Evolutionary conservation across 129 eudicot species (phyloP), one percentile per base, ranked within the genome.

Genomic region (Lonicera japonica): DNA sequence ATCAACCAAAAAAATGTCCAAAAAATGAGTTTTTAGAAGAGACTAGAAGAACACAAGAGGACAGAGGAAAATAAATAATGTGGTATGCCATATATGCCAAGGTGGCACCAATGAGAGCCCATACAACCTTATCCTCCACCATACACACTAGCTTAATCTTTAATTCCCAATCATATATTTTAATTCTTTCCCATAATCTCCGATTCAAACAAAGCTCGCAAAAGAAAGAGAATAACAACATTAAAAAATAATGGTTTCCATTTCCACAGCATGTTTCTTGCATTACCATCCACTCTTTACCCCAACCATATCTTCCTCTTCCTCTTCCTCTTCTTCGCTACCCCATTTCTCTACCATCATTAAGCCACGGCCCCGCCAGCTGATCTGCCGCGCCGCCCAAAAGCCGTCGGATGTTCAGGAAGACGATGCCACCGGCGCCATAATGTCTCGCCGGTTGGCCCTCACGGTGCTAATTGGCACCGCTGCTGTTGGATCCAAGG

Each of bases 391-490:
- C 19, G 81, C 96, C 25, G 36, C 50, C 50, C 97, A 84, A 61
- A 92, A 87, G 64, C 89, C 75, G 67, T 71, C 75, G 1, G 36
- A 2, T 2, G 65, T 38, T 41, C 17, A 3, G 0, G 79, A 76
- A 5, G 95, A 73, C 25, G 84, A 76, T 29, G 60, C 65, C 46
- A 21, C 60, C 16, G 46, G 54, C 18, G 72, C 59, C 59, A 73
- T 73, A 0, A 58, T 91, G 18, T 85, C 96, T 0, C 83, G 99
- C 11, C 63, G 99, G 19, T 72, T 91, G 77, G 97, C 97, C 39
- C 90, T 91, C 58, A 84, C 95, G 25, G 78, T 87, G 23, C 90
- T 91, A 68, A 76, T 91, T 63, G 97, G 97, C 36, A 95, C 96
- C 46, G 97, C 97, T 50, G 97, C 97, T 14, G 83, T 82, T 36